Conservation (phyloP, 2,329 filamentous ascomycete species). For the Aspergillus clavatus region DNA sequence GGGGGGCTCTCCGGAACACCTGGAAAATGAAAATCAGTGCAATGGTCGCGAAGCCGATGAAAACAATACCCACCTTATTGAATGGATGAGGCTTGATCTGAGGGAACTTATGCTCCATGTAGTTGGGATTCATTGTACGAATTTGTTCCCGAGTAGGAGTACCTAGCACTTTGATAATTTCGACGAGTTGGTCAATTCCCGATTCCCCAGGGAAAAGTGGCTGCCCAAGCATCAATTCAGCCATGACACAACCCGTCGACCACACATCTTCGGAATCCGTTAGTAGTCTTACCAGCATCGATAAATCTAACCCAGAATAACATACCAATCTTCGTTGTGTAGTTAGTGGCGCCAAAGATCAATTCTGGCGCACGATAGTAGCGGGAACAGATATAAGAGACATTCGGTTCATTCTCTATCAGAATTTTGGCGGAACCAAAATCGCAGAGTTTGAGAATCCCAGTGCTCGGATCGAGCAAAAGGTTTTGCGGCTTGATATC, state of each 20-base stretch:
- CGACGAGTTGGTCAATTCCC: constrained; percentile 95
- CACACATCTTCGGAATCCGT: constrained; percentile 73
- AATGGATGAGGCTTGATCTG: constrained; percentile 99
- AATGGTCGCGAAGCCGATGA: not conserved
- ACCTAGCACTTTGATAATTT: constrained; percentile 98
- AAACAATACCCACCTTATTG: constrained; percentile 62
- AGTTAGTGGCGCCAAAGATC: constrained; percentile 98
- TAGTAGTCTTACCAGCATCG: constrained; percentile 6
- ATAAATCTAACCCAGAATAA: not conserved
- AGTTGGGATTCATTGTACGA: constrained; percentile 99
- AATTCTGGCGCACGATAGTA: constrained; percentile 98
- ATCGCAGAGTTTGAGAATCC: constrained; percentile 94
- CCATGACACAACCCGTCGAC: constrained; percentile 99
- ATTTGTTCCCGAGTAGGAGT: constrained; percentile 97
- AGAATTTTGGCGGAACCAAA: constrained; percentile 98
- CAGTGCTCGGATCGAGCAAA: constrained; percentile 82
- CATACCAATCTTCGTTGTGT: constrained; percentile 98
- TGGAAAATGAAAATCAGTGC: constrained; percentile 30
- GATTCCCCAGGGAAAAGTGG: constrained; percentile 97
- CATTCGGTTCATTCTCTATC: constrained; percentile 97
- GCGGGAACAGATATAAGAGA: constrained; percentile 98
- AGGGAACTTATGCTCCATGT: constrained; percentile 99
- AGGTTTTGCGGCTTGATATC: constrained; percentile 99
- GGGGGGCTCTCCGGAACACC: constrained; percentile 95
- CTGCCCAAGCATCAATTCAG: constrained; percentile 96